These are phyloP conservation scores for Heimioporus retisporus DNA, from an alignment of 1,284 basidiomycete species.

Conservation along the genomic window DNA sequence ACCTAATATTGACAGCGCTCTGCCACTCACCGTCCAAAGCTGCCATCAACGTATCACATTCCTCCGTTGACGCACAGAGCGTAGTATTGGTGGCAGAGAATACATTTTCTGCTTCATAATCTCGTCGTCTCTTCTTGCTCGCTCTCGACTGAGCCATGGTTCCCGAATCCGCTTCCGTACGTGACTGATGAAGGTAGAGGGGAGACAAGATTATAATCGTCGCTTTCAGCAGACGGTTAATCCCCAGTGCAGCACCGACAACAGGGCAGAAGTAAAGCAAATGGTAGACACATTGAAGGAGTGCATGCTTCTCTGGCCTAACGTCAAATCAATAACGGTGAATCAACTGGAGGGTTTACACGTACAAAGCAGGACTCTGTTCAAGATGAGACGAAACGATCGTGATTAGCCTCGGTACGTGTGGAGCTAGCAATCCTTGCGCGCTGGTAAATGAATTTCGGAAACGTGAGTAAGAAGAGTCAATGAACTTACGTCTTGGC, in stretches of 20 bases:
- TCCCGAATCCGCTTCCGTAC: slow-evolving; percentile 33
- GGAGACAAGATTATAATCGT: slow-evolving; percentile 61
- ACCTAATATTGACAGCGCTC: slow-evolving; percentile 3
- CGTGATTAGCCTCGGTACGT: slow-evolving; percentile 59
- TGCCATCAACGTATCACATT: slow-evolving; percentile 63
- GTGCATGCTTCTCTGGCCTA: slow-evolving; percentile 56
- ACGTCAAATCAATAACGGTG: slow-evolving; percentile 8
- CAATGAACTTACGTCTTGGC: slow-evolving; percentile 56
- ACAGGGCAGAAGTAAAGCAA: slow-evolving; percentile 58
- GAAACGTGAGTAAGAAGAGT: slow-evolving; percentile 12
- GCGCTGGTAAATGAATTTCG: slow-evolving; percentile 51
- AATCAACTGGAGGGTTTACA: slow-evolving; percentile 18
- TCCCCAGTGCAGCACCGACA: slow-evolving; percentile 59
- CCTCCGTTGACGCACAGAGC: slow-evolving; percentile 59
- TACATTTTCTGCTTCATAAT: slow-evolving; percentile 83
- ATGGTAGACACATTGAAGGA: slow-evolving; percentile 56
- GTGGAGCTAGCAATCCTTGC: slow-evolving; percentile 61
- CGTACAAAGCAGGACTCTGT: slow-evolving; percentile 61
- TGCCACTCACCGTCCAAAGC: slow-evolving; percentile 69
- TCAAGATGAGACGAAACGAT: slow-evolving; percentile 71
- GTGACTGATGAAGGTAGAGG: slow-evolving; percentile 57
- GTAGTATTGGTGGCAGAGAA: slow-evolving; percentile 66
- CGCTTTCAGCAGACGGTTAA: slow-evolving; percentile 66
- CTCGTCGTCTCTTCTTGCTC: slow-evolving; percentile 80
- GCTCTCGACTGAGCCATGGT: slow-evolving; percentile 56